phyloP scores from a whole-genome alignment of 2,329 filamentous ascomycete genomes.

The Neonectria faginata region DNA sequence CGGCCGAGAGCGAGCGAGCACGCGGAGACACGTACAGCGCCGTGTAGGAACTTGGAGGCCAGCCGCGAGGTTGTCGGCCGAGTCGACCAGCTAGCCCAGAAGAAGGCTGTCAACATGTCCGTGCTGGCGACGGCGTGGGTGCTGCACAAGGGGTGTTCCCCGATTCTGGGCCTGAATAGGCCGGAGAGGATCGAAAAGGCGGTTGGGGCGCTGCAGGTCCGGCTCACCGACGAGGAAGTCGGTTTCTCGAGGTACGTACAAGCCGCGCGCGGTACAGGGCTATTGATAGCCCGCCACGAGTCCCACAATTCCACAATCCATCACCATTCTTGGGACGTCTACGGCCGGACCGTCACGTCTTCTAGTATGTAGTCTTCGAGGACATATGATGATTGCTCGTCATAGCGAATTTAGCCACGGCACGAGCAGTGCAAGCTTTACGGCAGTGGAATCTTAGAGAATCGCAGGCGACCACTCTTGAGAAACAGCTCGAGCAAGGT shows the following conservation, averaged over 20 bases:
- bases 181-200: constrained; percentile 70
- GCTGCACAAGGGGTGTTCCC: constrained; percentile 63
- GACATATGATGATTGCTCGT: constrained; percentile 22
- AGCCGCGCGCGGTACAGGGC: constrained; percentile 60
- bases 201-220: constrained; percentile 58
- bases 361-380: not conserved
- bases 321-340: not conserved
- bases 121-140: constrained; percentile 75
- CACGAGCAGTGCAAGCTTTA: constrained; percentile 11
- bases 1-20: constrained; percentile 32
- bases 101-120: constrained; percentile 69
- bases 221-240: constrained; percentile 68
- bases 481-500: not conserved
- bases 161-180: constrained; percentile 71
- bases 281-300: constrained; percentile 10
- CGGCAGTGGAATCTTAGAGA: not conserved
- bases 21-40: constrained; percentile 25
- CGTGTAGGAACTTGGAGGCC: constrained; percentile 35
- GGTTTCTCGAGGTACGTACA: constrained; percentile 69
- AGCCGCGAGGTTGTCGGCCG: constrained; percentile 45
- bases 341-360: constrained; percentile 8
- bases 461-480: not conserved
- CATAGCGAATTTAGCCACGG: constrained; percentile 17
- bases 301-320: no score
- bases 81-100: constrained; percentile 66